Evolutionary conservation across 352 stramenopile genomes (phyloP), one percentile per base, ranked within the genome.

Genomic region (Globisporangium canariense): DNA sequence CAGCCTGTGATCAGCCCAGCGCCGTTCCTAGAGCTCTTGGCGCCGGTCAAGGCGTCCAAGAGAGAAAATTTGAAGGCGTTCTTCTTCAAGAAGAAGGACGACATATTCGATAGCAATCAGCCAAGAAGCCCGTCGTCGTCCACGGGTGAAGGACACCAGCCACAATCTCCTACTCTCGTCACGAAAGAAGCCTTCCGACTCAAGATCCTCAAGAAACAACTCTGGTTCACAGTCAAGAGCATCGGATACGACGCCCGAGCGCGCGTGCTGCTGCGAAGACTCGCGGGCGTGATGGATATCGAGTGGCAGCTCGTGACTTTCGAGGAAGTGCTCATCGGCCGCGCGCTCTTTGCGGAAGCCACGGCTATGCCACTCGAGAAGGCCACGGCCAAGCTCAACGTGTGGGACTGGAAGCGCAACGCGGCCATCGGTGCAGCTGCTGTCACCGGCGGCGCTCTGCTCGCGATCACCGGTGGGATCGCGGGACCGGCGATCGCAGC

Each of bases 381-480:
- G 53, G 62, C 74, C 1, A 69, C 65, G 1, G 75, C 75, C 0
- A 89, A 89, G 52, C 74, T 69, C 3, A 89, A 75, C 28, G 58
- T 90, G 8, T 86, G 77, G 70, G 85, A 95, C 68, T 93, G 83
- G 86, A 93, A 90, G 69, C 78, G 86, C 13, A 93, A 95, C 58
- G 76, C 67, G 0, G 74, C 67, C 2, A 95, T 95, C 61, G 86
- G 84, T 5, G 81, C 75, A 0, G 86, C 86, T 0, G 83, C 84
- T 2, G 75, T 95, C 18, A 82, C 84, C 0, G 86, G 86, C 32
- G 86, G 86, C 1, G 83, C 85, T 1, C 60, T 95, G 40, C 66
- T 95, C 8, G 86, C 86, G 0, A 65, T 95, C 47, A 95, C 86
- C 0, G 86, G 86, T 14, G 86, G 84, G 0, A 16, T 93, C 0